Evolutionary conservation across 257 asterid species (phyloP), one percentile per base, ranked within the genome.

Genomic region (Mitragyna speciosa): DNA sequence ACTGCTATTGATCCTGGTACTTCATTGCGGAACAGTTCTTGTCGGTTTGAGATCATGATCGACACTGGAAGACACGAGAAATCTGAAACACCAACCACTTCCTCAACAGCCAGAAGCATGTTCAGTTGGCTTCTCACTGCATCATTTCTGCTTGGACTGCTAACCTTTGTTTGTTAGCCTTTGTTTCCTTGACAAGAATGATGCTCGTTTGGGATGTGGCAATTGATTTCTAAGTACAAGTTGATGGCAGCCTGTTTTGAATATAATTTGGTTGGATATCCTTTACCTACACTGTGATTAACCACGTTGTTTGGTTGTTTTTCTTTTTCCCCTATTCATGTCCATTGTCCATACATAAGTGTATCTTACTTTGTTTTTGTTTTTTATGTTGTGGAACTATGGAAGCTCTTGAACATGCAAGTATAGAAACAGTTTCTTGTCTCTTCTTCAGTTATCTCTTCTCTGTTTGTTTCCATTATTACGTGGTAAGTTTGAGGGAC

Each of bases 31-130:
- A 88, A 61, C 0, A 66, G 90, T 48, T 68, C 93, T 2, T 95
- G 99, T 63, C 85, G 87, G 84, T 93, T 86, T 43, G 94, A 87
- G 91, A 84, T 95, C 70, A 93, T 93, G 98, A 95, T 95, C 0
- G 99, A 95, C 39, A 70, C 51, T 0, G 89, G 96, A 10, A 83
- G 74, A 56, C 96, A 89, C 33, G 82, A 84, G 79, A 39, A 22
- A 75, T 70, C 76, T 0, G 72, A 45, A 86, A 75, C 56, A 95
- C 96, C 6, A 61, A 95, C 96, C 6, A 80, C 86, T 72, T 87
- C 92, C 0, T 88, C 92, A 0, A 24, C 87, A 12, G 91, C 89
- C 16, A 76, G 54, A 45, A 75, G 22, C 75, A 31, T 58, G 58
- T 14, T 52, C 43, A 36, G 26, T 71, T 70, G 86, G 22, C 19